Base-by-base conservation (phyloP, 2,329 filamentous ascomycete species). In the Sordariomycetes sp. region DNA sequence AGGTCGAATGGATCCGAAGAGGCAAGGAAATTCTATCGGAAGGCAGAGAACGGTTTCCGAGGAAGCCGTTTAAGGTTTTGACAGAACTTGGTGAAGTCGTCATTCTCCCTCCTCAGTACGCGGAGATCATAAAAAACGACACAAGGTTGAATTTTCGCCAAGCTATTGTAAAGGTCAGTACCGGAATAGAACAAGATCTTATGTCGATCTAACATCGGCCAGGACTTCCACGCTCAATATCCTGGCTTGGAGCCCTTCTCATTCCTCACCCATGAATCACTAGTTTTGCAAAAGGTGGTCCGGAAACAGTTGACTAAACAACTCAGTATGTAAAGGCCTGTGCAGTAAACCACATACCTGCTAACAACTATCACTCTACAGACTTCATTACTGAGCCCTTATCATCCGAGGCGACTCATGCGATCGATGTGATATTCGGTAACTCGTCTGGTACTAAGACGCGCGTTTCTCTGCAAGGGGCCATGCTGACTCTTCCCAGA, bases 191-290 rank as follows among this genome's bases (percentile, higher is more conserved):
- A n/a, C n/a, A n/a, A n/a, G n/a, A n/a, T n/a, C n/a, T n/a, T n/a
- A n/a, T n/a, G 34, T 29, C 14, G 32, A 19, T 8, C 34, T 29
- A 12, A 36, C 34, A 16, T 36, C 34, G 17, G 34, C n/a, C n/a
- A 36, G 21, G 34, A 36, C 29, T 26, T 36, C 10, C 34, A 36
- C 20, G 31, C 34, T 27, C 32, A 36, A 20, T 24, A 32, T 20
- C 34, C 34, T 8, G 34, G 34, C 8, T 36, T 36, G n/a, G 34
- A 36, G 14, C 34, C 34, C 6, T 36, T 36, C 21, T n/a, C n/a
- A n/a, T 18, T 36, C 8, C 27, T 29, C 17, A 31, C 27, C 9
- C 27, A 36, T 36, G 34, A 11, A n/a, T n/a, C n/a, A n/a, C n/a
- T n/a, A n/a, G n/a, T 3, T 36, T 36, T 21, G 34, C 34, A 20